phyloP scores from a whole-genome alignment of 2,329 filamentous ascomycete genomes.

The Fulvia fulva region DNA sequence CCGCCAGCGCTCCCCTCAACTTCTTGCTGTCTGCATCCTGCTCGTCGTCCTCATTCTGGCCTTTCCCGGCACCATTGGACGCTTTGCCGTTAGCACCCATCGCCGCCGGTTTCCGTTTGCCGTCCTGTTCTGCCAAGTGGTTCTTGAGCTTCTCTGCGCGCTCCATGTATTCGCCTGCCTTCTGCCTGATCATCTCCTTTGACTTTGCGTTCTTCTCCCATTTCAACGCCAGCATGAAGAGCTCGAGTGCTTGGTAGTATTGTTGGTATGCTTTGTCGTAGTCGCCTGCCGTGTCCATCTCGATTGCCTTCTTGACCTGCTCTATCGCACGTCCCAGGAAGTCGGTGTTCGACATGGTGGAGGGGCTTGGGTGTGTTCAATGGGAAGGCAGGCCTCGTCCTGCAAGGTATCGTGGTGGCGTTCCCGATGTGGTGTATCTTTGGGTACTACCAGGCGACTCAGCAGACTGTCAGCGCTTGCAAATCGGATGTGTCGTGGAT shows the following conservation, averaged over 20 bases:
- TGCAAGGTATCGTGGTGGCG: too few relatives aligned
- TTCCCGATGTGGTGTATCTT: too few relatives aligned
- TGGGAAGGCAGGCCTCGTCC: not conserved
- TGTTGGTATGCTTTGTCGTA: constrained; percentile 96
- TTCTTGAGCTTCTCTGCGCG: constrained; percentile 96
- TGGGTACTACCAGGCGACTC: too few relatives aligned
- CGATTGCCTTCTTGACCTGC: constrained; percentile 95
- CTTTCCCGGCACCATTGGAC: constrained; percentile 60
- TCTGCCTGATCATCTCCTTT: constrained; percentile 95
- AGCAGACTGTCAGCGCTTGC: not conserved
- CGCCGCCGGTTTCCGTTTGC: constrained; percentile 64
- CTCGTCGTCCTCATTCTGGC: constrained; percentile 60
- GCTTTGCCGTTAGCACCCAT: constrained; percentile 69
- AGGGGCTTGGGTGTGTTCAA: constrained; percentile 3
- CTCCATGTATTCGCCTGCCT: constrained; percentile 96
- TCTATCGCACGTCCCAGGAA: constrained; percentile 96
- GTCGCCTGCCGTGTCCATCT: constrained; percentile 88
- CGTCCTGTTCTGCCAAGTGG: constrained; percentile 72
- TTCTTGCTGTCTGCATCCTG: constrained; percentile 90
- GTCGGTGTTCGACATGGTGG: constrained; percentile 84
- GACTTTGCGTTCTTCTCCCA: constrained; percentile 99
- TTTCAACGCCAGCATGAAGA: constrained; percentile 98
- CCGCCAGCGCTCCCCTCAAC: constrained; percentile 80
- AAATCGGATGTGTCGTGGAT: not conserved
- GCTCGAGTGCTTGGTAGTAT: constrained; percentile 92